Evolutionary conservation across 1,139 yeast genomes (phyloP), one percentile per base, ranked within the genome.

Genomic region (Pichia sp.): DNA sequence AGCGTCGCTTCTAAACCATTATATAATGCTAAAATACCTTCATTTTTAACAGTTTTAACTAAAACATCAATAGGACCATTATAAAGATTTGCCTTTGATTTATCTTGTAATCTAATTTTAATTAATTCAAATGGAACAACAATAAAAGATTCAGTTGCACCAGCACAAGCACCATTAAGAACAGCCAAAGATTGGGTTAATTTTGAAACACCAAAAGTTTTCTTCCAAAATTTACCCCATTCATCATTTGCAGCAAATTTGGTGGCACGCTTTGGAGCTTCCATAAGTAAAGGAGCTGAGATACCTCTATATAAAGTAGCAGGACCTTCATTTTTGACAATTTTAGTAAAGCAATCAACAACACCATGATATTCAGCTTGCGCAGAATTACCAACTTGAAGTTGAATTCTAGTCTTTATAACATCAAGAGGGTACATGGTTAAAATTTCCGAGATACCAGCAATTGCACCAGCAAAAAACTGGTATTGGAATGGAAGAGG

Each of bases 381-480:
- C 39, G 79, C 76, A 50, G 82, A 87, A 15, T 70, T 64, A 36
- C 81, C 80, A 37, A 82, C 85, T 64, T 82, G 88, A 64, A 94
- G 76, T 70, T 92, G 99, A 70, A 92, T 92, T 70, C 98, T 81
- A 40, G 98, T 94, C 76, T 92, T 94, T 64, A 94, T 97, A 55
- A 92, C 97, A 68, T 94, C 98, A 63, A 92, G 74, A 43, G 99
- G 99, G 67, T 92, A 92, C 98, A 92, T 92, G 57, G 89, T 92
- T 64, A 92, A 76, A 67, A 94, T 88, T 74, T 92, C 99, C 26
- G 97, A 88, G 54, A 92, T 89, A 56, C 99, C 98, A 55, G 99
- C 99, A 62, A 90, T 77, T 59, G 98, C 98, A 51, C 98, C 99
- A 23, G 97, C 79, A 42, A 80, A 73, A 65, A 92, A 92, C 68